Base-by-base conservation (phyloP, 148 eudicot genomes). In the Rhododendron griersonianum region DNA sequence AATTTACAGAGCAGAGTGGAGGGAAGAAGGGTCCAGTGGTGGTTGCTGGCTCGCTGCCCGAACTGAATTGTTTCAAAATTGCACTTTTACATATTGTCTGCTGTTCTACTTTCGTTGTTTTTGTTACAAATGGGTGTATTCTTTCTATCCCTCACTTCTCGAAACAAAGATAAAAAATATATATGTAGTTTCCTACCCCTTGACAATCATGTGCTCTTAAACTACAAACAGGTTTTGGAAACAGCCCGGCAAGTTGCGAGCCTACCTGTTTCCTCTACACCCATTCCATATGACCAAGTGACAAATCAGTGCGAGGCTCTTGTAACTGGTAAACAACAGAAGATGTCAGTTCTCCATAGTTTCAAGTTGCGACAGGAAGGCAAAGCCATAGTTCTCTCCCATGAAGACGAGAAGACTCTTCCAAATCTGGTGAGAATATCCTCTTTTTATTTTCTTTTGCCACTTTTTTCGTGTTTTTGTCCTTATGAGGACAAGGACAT, bases 271-370 rank as follows among this genome's bases (percentile, higher is more conserved):
- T 89, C 94, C 77, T 87, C 91, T 30, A 83, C 88, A 37, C 91
- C 92, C 5, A 86, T 93, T 86, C 88, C 96, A 15, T 95, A 95
- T 89, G 98, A 95, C 86, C 92, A 94, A 91, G 96, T 95, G 85
- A 95, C 91, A 85, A 90, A 92, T 89, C 93, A 93, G 86, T 95
- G 98, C 78, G 98, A 95, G 91, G 98, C 98, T 84, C 93, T 95
- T 86, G 93, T 95, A 41, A 89, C 89, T 2, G 97, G 96, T 63
- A 95, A 95, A 90, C 98, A 91, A 83, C 93, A 92, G 84, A 95
- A 95, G 89, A 94, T 95, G 98, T 94, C 94, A 5, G 96, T 91
- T 74, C 94, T 95, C 78, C 93, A 93, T 19, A 94, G 95, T 88
- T 89, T 94, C 85, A 92, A 93, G 88, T 82, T 86, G 86, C 92